A percentile compares a stretch with the other conserved stretches of the same genome.
Conservation (phyloP, 1,284 basidiomycete species). For the Apiotrichum sp. region DNA sequence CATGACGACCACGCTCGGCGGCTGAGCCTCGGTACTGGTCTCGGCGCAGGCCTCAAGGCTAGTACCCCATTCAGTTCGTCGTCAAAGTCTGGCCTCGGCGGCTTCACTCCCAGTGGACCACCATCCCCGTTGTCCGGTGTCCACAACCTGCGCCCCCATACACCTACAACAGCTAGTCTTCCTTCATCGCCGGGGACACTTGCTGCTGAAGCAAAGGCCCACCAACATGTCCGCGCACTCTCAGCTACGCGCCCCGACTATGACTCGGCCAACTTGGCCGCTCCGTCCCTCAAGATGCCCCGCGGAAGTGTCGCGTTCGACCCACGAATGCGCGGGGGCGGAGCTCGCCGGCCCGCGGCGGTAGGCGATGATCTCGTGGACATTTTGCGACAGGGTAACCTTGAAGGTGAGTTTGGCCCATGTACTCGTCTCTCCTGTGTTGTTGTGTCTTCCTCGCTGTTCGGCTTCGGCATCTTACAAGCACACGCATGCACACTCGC, state of each 20-base stretch:
- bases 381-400: constrained; percentile 32
- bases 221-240: no score
- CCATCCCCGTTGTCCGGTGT: not conserved
- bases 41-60: constrained; percentile 26
- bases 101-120: not conserved
- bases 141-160: not conserved
- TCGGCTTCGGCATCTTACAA: no score
- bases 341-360: constrained; percentile 30
- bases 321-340: constrained; percentile 13
- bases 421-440: no score
- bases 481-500: no score
- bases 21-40: constrained; percentile 33
- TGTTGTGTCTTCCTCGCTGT: no score
- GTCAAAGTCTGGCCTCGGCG: not conserved
- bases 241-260: constrained; percentile 1
- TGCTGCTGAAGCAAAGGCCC: no score
- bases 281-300: not conserved
- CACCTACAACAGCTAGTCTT: not conserved
- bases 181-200: constrained; percentile 1
- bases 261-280: constrained; percentile 5
- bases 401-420: constrained; percentile 39
- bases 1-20: constrained; percentile 24
- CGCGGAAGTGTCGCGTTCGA: constrained; percentile 31
- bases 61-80: no score
- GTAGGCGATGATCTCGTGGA: constrained; percentile 45